Conservation (phyloP, 768 basidiomycete genomes). For the Rhodotorula kratochvilovae region DNA sequence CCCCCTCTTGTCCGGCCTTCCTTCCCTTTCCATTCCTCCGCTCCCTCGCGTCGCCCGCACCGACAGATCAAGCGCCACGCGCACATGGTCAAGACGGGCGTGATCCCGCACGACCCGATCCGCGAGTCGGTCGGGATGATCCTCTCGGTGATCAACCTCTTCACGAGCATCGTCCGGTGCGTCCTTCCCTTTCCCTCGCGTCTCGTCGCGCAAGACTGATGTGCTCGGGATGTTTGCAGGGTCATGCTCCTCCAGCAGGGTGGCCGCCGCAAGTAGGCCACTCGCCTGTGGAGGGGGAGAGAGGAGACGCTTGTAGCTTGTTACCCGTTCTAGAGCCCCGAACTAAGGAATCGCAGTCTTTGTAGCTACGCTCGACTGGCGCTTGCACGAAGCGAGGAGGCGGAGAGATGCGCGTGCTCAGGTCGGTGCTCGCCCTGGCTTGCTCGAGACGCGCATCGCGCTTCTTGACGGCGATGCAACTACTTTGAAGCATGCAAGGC, state of each 20-base stretch:
- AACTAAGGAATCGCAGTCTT: not conserved
- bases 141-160: conserved; percentile 85
- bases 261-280: not conserved
- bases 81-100: conserved; percentile 65
- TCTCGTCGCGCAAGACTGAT: not conserved
- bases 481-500: too few species aligned
- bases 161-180: conserved; percentile 44
- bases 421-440: too few species aligned
- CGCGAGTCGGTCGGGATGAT: conserved; percentile 34
- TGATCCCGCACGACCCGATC: conserved; percentile 66
- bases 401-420: too few species aligned
- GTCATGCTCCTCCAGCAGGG: conserved; percentile 38
- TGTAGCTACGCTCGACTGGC: not conserved
- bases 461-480: too few species aligned
- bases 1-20: not conserved
- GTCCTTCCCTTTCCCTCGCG: not conserved
- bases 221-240: too few species aligned
- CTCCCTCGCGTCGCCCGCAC: not conserved
- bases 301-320: not conserved
- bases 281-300: too few species aligned
- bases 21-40: not conserved
- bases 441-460: too few species aligned
- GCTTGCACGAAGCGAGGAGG: too few species aligned
- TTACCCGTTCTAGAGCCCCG: not conserved
- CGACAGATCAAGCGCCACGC: conserved; percentile 55